These are phyloP conservation scores for Colletotrichum australisinense DNA, from an alignment of 2,329 filamentous ascomycete genomes.

Conservation along the genomic window DNA sequence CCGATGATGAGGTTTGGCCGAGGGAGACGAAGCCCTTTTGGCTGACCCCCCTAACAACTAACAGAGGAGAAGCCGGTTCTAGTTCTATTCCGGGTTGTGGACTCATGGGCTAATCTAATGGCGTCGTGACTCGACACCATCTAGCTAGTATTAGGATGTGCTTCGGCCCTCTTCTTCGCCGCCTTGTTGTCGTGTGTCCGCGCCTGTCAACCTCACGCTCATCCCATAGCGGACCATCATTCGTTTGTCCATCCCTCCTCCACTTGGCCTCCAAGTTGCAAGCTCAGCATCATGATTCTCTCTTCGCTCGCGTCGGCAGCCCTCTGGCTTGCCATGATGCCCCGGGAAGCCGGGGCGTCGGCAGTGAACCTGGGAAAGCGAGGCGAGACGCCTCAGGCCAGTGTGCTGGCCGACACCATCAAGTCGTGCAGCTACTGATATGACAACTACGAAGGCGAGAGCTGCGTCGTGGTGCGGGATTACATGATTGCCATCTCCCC, in stretches of 20 bases:
- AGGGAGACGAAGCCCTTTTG: no score
- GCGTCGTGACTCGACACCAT: no score
- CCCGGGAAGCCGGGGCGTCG: conserved; percentile 4
- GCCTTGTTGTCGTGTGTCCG: conserved; percentile 5
- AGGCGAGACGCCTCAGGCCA: neutral
- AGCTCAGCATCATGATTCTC: conserved; percentile 15
- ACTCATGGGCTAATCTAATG: no score
- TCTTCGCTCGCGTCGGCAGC: conserved; percentile 12
- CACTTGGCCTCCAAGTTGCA: conserved; percentile 5
- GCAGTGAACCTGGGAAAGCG: conserved; percentile 13
- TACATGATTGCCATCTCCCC: conserved; percentile 27
- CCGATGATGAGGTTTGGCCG: no score
- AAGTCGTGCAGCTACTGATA: conserved; percentile 27
- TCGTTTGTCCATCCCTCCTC: conserved; percentile 10
- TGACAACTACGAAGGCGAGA: conserved; percentile 30
- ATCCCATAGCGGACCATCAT: conserved; percentile 12
- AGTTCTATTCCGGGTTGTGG: no score
- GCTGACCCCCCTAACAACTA: no score
- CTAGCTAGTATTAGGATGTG: neutral
- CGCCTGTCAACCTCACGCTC: neutral
- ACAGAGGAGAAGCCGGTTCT: no score
- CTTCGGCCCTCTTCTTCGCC: conserved; percentile 7
- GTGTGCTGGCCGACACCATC: neutral
- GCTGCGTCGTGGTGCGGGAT: conserved; percentile 32
- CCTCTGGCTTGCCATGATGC: conserved; percentile 10